Conservation (phyloP, 306 rosid genomes). For the Vigna mungo region DNA sequence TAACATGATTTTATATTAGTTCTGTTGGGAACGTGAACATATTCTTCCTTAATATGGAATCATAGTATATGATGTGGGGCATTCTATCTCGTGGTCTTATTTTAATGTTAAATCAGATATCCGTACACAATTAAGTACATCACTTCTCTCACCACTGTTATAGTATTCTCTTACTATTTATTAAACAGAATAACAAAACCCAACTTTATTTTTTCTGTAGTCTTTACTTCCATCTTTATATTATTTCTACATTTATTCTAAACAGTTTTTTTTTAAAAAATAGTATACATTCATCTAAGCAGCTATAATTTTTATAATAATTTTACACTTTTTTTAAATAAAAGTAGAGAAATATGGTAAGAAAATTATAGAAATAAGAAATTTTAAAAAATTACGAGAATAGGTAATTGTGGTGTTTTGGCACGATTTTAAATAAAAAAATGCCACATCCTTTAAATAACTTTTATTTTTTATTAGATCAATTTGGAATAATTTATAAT, state of each 20-base stretch:
- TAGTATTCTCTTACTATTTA: neutral
- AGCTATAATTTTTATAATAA: too few species aligned
- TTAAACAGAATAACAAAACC: neutral
- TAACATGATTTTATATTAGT: neutral
- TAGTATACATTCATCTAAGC: too few species aligned
- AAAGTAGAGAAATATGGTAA: too few species aligned
- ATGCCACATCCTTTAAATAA: too few species aligned
- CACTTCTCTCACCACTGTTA: slow-evolving; percentile 61
- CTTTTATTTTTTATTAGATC: too few species aligned
- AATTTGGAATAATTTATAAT: too few species aligned
- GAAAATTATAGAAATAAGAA: too few species aligned
- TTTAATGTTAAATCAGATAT: slow-evolving; percentile 30
- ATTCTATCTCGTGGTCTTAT: neutral
- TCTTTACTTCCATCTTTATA: too few species aligned
- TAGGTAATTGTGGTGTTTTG: too few species aligned
- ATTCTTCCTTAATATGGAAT: slow-evolving; percentile 30
- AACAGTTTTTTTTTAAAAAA: neutral
- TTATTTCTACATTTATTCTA: neutral
- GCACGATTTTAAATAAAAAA: too few species aligned
- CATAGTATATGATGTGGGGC: slow-evolving; percentile 12
- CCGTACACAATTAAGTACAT: slow-evolving; percentile 62
- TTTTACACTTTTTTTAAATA: too few species aligned
- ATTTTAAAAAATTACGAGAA: too few species aligned
- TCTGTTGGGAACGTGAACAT: neutral
- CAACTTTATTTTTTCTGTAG: neutral